Evolutionary conservation across 1,284 basidiomycete species (phyloP).

Genomic region (Sutorius eximius): DNA sequence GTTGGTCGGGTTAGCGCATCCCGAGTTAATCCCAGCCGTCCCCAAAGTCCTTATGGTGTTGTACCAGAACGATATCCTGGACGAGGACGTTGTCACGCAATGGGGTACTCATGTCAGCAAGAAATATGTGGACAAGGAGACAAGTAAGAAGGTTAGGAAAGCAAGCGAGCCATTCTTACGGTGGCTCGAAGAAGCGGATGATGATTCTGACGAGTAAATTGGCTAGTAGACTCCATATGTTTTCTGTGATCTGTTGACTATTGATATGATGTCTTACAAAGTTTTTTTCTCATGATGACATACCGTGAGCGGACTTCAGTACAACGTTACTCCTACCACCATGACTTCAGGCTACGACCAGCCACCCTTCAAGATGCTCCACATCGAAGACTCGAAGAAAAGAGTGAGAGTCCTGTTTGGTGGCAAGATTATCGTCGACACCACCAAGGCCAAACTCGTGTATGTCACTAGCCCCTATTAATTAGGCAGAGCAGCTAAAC

Average conservation of each 20-base stretch:
- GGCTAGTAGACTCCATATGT: not conserved
- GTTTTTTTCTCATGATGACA: not conserved
- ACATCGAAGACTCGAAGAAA: conserved; percentile 47
- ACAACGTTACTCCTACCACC: not conserved
- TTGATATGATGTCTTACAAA: not conserved
- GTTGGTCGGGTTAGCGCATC: conserved; percentile 70
- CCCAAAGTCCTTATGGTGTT: conserved; percentile 95
- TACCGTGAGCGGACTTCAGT: not conserved
- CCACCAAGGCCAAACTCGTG: conserved; percentile 56
- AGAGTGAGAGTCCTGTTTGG: conserved; percentile 55
- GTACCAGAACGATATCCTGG: conserved; percentile 91
- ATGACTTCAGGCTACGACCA: conserved; percentile 18
- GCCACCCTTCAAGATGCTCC: conserved; percentile 38
- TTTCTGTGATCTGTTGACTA: conserved; percentile 14
- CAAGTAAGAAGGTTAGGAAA: conserved; percentile 93
- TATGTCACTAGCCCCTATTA: conserved; percentile 36
- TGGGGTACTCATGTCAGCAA: conserved; percentile 98
- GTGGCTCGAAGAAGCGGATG: conserved; percentile 63
- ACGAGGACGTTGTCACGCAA: conserved; percentile 87
- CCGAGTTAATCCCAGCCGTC: conserved; percentile 64
- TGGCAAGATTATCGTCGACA: conserved; percentile 55
- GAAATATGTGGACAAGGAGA: conserved; percentile 97
- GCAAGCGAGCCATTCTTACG: conserved; percentile 95
- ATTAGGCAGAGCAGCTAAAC: not conserved
- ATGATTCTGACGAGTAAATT: conserved; percentile 29